phyloP scores from a whole-genome alignment of 1,284 basidiomycete species.

The Coriolopsis trogii region DNA sequence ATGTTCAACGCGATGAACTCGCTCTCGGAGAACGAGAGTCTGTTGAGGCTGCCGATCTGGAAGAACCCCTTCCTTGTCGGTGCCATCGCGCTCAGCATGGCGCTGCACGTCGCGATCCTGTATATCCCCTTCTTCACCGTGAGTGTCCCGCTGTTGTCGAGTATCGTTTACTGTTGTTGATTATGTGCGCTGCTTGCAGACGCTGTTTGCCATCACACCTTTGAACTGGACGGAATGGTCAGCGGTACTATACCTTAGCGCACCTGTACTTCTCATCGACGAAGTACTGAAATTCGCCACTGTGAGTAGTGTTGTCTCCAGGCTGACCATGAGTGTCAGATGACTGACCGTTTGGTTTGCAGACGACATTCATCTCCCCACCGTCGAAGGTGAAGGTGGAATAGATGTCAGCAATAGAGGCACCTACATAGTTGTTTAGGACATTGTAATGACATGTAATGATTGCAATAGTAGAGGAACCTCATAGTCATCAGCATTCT shows the following conservation, averaged over 20 bases:
- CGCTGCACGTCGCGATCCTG: conserved; percentile 89
- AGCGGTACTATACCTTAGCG: conserved; percentile 89
- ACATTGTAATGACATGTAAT: conserved; percentile 23
- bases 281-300: conserved; percentile 89
- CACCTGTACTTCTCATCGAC: conserved; percentile 90
- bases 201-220: conserved; percentile 90
- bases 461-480: neutral
- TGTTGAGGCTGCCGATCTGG: conserved; percentile 90
- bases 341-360: neutral
- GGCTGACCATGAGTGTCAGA: neutral
- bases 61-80: conserved; percentile 91
- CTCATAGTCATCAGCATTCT: neutral
- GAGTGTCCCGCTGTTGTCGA: conserved; percentile 35
- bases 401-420: conserved; percentile 20
- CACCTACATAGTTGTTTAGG: conserved; percentile 8
- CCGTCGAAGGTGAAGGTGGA: conserved; percentile 51
- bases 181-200: conserved; percentile 40
- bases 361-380: conserved; percentile 49
- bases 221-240: conserved; percentile 94
- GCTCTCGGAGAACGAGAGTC: conserved; percentile 95
- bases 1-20: conserved; percentile 99
- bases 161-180: neutral
- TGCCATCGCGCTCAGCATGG: conserved; percentile 90
- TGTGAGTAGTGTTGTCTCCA: conserved; percentile 43
- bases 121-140: conserved; percentile 95